Conservation (phyloP, 139 green algal genomes). For the Chlamydomonas sp. region DNA sequence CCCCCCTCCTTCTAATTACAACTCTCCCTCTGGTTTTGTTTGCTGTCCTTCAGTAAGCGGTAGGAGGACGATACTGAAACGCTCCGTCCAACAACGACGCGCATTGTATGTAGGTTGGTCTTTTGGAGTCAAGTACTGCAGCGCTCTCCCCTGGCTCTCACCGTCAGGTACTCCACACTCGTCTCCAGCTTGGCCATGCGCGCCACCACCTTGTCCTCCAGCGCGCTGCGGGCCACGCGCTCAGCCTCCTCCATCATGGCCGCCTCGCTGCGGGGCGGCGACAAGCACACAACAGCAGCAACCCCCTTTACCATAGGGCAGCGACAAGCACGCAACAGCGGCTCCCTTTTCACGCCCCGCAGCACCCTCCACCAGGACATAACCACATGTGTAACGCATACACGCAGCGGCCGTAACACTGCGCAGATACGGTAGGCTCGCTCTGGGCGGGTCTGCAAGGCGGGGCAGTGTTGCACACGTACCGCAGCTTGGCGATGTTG, state of each 20-base stretch:
- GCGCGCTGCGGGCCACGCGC: background rate
- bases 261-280: constrained; percentile 2
- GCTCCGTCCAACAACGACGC: too few species aligned
- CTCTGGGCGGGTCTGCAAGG: background rate
- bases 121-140: too few species aligned
- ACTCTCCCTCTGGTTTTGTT: too few species aligned
- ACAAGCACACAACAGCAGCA: too few species aligned
- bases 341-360: background rate
- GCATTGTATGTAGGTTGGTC: too few species aligned
- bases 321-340: background rate
- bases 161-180: constrained; percentile 18
- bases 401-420: too few species aligned
- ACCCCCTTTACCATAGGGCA: too few species aligned
- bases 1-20: too few species aligned
- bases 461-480: background rate
- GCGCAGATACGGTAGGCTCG: too few species aligned
- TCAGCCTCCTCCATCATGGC: constrained; percentile 31
- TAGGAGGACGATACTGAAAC: too few species aligned
- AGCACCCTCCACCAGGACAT: background rate
- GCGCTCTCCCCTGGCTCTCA: background rate
- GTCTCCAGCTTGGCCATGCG: constrained; percentile 25
- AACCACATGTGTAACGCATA: too few species aligned
- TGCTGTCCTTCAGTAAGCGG: too few species aligned
- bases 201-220: background rate
- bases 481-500: constrained; percentile 22